Percentiles rank a stretch among this genome's conserved stretches.
These are phyloP conservation scores for Paracoccidioides brasiliensis DNA, from an alignment of 2,329 filamentous ascomycete genomes.

Conservation along the genomic window DNA sequence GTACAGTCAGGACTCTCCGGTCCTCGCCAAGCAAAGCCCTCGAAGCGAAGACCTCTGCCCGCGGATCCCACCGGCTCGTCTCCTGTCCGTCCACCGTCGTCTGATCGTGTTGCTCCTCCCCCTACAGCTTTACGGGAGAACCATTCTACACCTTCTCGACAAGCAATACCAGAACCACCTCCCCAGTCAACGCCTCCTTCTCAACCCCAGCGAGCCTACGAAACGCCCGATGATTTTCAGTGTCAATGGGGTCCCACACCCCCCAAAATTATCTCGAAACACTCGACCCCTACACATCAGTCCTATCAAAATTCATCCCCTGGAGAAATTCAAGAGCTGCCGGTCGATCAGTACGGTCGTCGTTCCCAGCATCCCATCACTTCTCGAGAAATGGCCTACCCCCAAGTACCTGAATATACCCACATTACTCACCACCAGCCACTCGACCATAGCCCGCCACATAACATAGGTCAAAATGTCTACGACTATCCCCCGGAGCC, in stretches of 20 bases:
- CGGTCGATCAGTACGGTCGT: background rate
- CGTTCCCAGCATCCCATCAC: background rate
- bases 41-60: slow-evolving; percentile 76
- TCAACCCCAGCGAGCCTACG: slow-evolving; percentile 16
- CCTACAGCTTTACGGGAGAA: background rate
- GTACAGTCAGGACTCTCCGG: slow-evolving; percentile 20
- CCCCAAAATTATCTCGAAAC: background rate
- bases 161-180: background rate
- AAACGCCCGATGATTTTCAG: slow-evolving; percentile 17
- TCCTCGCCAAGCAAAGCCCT: slow-evolving; percentile 45
- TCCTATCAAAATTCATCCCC: slow-evolving; percentile 6
- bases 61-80: slow-evolving; percentile 51
- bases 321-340: slow-evolving; percentile 2
- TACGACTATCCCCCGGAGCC: slow-evolving; percentile 1
- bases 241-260: slow-evolving; percentile 7
- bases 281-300: background rate
- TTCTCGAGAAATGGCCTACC: slow-evolving; percentile 6
- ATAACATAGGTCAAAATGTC: background rate
- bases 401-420: background rate
- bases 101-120: background rate
- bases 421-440: slow-evolving; percentile 1
- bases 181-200: slow-evolving; percentile 18
- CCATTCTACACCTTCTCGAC: background rate
- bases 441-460: background rate
- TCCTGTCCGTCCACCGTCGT: slow-evolving; percentile 35